phyloP scores from a whole-genome alignment of 1,284 basidiomycete species.

The Cryptococcus wingfieldii region DNA sequence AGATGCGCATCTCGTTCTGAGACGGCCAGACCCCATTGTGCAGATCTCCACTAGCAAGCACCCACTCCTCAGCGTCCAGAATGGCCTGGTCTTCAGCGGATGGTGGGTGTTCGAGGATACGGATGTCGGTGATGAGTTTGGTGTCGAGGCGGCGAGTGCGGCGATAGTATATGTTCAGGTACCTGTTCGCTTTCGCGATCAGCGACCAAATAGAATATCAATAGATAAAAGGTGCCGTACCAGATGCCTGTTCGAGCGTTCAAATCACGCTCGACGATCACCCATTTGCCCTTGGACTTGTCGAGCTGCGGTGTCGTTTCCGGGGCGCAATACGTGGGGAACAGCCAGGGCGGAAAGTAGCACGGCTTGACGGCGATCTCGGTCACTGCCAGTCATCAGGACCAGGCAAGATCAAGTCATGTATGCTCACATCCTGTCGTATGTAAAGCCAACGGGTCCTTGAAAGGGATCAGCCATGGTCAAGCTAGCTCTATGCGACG shows the following conservation, averaged over 20 bases:
- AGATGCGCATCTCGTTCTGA: constrained; percentile 59
- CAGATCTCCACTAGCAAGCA: constrained; percentile 36
- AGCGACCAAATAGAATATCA: no score
- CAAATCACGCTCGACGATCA: constrained; percentile 70
- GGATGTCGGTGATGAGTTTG: constrained; percentile 39
- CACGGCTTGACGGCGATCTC: constrained; percentile 73
- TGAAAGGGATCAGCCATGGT: neutral
- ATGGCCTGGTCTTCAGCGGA: constrained; percentile 23
- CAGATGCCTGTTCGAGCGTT: constrained; percentile 64
- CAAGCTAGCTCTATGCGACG: constrained; percentile 4
- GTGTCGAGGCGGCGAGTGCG: constrained; percentile 62
- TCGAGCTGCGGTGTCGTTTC: constrained; percentile 66
- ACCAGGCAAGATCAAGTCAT: neutral
- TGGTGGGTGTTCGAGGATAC: constrained; percentile 30
- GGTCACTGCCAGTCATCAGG: constrained; percentile 52
- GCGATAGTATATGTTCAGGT: constrained; percentile 73
- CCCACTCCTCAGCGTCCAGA: constrained; percentile 30
- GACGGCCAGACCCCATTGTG: constrained; percentile 47
- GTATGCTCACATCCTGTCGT: constrained; percentile 62
- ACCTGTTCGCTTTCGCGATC: constrained; percentile 5
- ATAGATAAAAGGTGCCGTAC: constrained; percentile 24
- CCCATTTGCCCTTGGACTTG: constrained; percentile 79
- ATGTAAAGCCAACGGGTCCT: constrained; percentile 67
- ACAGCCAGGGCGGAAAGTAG: constrained; percentile 57
- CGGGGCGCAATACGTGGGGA: constrained; percentile 64